Percentiles rank a stretch among this genome's conserved stretches.
Conservation (phyloP, 768 basidiomycete species). For the Mycena epipterygia region DNA sequence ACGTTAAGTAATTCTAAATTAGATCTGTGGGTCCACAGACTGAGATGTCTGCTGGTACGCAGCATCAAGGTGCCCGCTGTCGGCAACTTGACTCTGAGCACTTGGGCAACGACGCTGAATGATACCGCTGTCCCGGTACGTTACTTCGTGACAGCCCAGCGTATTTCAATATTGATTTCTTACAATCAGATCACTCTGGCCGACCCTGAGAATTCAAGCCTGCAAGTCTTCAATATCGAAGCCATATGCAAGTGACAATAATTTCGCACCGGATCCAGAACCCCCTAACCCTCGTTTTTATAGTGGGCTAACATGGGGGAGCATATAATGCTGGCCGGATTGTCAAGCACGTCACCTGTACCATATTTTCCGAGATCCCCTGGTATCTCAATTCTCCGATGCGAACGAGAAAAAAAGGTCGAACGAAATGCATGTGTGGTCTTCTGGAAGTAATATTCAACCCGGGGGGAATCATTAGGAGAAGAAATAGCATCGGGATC, state of each 20-base stretch:
- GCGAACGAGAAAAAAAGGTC: background rate
- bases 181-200: constrained; percentile 4
- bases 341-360: background rate
- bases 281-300: background rate
- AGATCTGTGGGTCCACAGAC: constrained; percentile 7
- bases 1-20: constrained; percentile 5
- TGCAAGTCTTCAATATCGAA: background rate
- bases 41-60: constrained; percentile 3
- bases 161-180: constrained; percentile 3
- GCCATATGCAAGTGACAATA: constrained; percentile 12
- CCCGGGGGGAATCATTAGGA: too few relatives aligned
- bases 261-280: constrained; percentile 4
- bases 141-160: background rate
- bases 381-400: background rate
- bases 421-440: too few relatives aligned
- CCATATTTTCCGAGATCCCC: background rate
- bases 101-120: constrained; percentile 4
- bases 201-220: background rate
- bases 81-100: background rate
- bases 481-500: too few relatives aligned
- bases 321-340: background rate
- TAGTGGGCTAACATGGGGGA: background rate
- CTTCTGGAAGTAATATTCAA: too few relatives aligned
- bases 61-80: constrained; percentile 8
- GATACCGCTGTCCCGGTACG: constrained; percentile 1